Base-by-base conservation (phyloP, 2,329 filamentous ascomycete genomes). In the Colletotrichum sp. region DNA sequence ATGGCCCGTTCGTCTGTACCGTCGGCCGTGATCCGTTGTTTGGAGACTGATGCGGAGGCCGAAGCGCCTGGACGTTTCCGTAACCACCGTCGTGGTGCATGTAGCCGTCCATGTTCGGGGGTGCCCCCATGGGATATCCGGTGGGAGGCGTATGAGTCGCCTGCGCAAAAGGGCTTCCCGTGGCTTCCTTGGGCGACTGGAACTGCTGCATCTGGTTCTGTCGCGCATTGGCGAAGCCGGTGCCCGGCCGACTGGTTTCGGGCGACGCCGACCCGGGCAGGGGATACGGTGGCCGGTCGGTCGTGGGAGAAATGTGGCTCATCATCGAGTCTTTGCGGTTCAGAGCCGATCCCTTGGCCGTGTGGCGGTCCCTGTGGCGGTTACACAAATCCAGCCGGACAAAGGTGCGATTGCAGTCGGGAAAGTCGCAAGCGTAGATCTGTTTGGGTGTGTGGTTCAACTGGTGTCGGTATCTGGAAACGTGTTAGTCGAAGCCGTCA, bases 391-490 rank as follows among this genome's bases (percentile, higher is more conserved):
- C 97, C 79, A 98, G 95, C 78, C 97, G 93, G 74, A 99, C 96
- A 86, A 99, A 99, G 36, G 95, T 93, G 68, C 96, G 94, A 76
- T 93, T 92, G 85, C 97, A 99, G 82, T 96, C 95, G 24, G 95
- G 95, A 81, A 96, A 98, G 82, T 98, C 95, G 88, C 97, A 99
- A 81, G 92, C 92, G 83, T 98, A 99, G 71, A 98, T 98, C 83
- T 98, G 95, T 86, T 98, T 98, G 21, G 96, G 96, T 73, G 95
- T 94, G 86, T 99, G 97, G 83, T 99, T 99, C 79, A 99, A 87
- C 86, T 99, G 96, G 85, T 99, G 96, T 62, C 97, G 93, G 86
- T 98, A 92, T 62, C 92, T 93, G 76, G 24, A 55, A 10, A 34
- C 24, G 71, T 44, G 76, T 86, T 76, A 84, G 81, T 71, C n/a